These are phyloP conservation scores for Deinandra increscens DNA, from an alignment of 129 eudicot species.

Conservation along the genomic window DNA sequence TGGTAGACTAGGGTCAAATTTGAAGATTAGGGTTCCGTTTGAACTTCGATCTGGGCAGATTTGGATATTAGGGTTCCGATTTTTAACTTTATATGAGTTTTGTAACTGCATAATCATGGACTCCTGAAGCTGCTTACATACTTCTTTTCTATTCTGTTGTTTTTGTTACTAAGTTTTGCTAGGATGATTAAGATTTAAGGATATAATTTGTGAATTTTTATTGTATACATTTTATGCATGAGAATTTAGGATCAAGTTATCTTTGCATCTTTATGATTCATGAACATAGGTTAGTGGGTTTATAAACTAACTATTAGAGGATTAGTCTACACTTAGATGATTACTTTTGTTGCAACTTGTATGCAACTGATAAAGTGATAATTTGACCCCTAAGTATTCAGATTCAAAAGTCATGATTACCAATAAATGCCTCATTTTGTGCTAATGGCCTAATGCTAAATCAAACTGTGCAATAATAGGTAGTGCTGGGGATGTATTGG, in stretches of 20 bases:
- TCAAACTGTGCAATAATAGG: slow-evolving; percentile 47
- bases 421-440: neutral
- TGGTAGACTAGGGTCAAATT: slow-evolving; percentile 2
- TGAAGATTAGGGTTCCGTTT: slow-evolving; percentile 21
- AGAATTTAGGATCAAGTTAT: slow-evolving; percentile 10
- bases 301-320: neutral
- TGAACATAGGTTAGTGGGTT: neutral
- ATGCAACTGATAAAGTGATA: neutral
- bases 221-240: neutral
- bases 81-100: too few relatives aligned
- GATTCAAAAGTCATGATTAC: neutral
- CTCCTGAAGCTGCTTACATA: neutral
- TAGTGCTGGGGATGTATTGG: slow-evolving; percentile 97
- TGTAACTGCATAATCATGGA: neutral
- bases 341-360: neutral
- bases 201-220: neutral
- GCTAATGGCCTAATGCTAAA: slow-evolving; percentile 3
- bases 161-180: too few relatives aligned
- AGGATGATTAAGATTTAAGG: neutral
- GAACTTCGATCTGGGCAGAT: slow-evolving; percentile 17
- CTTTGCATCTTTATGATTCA: neutral
- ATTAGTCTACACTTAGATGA: neutral
- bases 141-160: neutral
- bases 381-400: neutral
- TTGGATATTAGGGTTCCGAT: neutral